Conservation (phyloP, 441 rosid species). For the Euphorbia schlechtendalii region DNA sequence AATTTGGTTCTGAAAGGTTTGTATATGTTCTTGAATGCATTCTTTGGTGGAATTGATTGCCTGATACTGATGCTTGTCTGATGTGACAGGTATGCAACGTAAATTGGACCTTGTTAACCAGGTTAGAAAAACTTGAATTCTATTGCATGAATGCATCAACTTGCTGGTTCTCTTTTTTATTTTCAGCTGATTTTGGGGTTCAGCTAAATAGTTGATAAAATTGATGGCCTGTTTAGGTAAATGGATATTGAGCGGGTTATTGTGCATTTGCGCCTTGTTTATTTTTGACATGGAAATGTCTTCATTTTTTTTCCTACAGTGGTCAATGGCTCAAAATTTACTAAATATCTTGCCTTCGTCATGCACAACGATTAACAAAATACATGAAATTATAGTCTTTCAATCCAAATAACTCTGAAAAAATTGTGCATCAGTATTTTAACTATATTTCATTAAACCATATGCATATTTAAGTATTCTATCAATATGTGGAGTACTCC, state of each 20-base stretch:
- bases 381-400: no score
- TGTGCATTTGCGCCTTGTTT: neutral
- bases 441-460: no score
- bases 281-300: neutral
- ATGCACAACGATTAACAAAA: no score
- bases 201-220: no score
- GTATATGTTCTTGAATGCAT: neutral
- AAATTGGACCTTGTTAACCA: constrained; percentile 53
- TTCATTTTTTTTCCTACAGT: neutral
- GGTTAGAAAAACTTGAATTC: constrained; percentile 24
- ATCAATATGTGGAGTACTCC: no score
- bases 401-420: no score
- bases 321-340: neutral
- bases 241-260: neutral
- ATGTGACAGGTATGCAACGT: constrained; percentile 50
- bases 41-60: neutral
- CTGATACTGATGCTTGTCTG: constrained; percentile 2
- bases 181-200: no score
- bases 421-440: no score
- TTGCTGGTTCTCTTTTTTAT: neutral
- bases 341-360: no score
- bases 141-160: no score
- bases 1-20: neutral
- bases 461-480: no score
- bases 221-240: neutral